Base-by-base conservation (phyloP, 176 grass and related monocot species). In the Aechmea fasciata region DNA sequence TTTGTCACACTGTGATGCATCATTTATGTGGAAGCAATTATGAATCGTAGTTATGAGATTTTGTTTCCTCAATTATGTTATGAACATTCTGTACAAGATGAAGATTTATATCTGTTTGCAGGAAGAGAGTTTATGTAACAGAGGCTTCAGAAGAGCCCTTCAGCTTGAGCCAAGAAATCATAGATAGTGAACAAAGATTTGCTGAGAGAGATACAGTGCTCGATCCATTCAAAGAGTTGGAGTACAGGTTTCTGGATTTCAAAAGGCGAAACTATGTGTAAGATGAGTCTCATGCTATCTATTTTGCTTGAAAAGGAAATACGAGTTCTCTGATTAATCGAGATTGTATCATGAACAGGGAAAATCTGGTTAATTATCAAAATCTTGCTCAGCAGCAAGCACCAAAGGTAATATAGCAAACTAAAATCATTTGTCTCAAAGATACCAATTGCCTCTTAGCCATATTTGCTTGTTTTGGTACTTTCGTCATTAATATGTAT, bases 161-260 rank as follows among this genome's bases (percentile, higher is more conserved):
- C 68, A 65, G 72, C 50, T 81, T 87, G 74, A 85, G 80, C 17
- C 77, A 65, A 50, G 69, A 77, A 69, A 79, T 75, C 66, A 64
- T 61, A 67, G 78, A 86, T 79, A 77, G 59, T 85, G 72, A 82
- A 71, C 71, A 85, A 53, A 80, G 80, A 69, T 33, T 74, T 51
- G 20, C 64, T 55, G 71, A 73, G 48, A 75, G 63, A 13, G 26
- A 69, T 68, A 54, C 80, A 51, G 59, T 10, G 24, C 76, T 82
- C 52, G 93, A 85, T 83, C 88, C 82, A 13, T 83, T 97, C 57
- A 63, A 24, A 10, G 74, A 87, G 28, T 75, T 97, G 73, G 79
- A 90, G 83, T 52, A n/a, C 23, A 97, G 94, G 70, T 97, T 97
- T 71, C 61, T 65, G 67, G 81, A 87, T 69, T 92, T 97, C 82